Evolutionary conservation across 495 filamentous ascomycete species (phyloP).

Genomic region (Articulospora tetracladia): DNA sequence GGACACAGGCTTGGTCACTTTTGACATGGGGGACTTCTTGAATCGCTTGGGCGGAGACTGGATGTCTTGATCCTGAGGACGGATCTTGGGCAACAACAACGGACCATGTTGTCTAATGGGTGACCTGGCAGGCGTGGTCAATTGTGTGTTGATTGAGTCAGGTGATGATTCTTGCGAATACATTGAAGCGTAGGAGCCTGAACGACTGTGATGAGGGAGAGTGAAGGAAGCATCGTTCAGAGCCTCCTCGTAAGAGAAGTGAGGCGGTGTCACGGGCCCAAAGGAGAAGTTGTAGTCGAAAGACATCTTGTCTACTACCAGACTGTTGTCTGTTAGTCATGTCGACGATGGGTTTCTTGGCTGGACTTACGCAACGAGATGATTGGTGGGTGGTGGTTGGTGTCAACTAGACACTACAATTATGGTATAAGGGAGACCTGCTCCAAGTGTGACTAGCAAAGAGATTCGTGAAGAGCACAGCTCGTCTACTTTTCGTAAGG

Average conservation of each 20-base stretch:
- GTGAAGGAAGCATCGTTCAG: conserved; percentile 37
- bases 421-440: conserved; percentile 34
- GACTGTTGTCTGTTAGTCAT: conserved; percentile 19
- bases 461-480: conserved; percentile 32
- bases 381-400: conserved; percentile 8
- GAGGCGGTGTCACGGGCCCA: conserved; percentile 40
- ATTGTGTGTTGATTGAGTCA: conserved; percentile 56
- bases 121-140: conserved; percentile 68
- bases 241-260: conserved; percentile 31
- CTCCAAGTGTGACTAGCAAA: conserved; percentile 31
- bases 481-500: conserved; percentile 23
- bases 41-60: conserved; percentile 28
- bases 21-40: conserved; percentile 14
- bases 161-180: conserved; percentile 73
- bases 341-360: background rate
- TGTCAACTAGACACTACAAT: conserved; percentile 26
- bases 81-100: conserved; percentile 79
- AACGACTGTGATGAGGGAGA: conserved; percentile 26
- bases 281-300: conserved; percentile 54
- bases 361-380: conserved; percentile 21
- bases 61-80: conserved; percentile 77
- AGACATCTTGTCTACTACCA: conserved; percentile 42
- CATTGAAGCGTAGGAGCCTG: conserved; percentile 50
- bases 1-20: conserved; percentile 5
- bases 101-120: conserved; percentile 80